These are phyloP conservation scores for Amaranthus cruentus DNA, from an alignment of 148 eudicot genomes.

Conservation along the genomic window DNA sequence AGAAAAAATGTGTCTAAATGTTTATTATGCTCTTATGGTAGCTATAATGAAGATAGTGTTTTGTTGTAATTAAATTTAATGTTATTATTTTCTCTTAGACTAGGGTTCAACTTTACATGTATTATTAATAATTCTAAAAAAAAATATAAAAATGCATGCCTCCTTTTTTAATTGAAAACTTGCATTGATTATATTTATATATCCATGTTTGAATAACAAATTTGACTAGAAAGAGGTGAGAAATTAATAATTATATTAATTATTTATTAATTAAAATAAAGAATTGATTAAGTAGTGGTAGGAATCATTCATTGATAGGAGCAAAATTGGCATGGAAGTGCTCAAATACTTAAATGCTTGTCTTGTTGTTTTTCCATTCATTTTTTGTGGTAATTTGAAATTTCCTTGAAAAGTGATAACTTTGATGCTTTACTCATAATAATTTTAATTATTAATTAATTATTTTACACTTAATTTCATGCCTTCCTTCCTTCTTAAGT, in stretches of 20 bases:
- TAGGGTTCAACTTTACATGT: constrained; percentile 26
- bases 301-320: constrained; percentile 10
- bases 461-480: constrained; percentile 21
- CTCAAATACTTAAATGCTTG: constrained; percentile 23
- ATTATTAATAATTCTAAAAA: background rate
- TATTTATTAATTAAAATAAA: background rate
- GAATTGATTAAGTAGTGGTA: constrained; percentile 2
- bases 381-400: background rate
- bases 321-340: constrained; percentile 22
- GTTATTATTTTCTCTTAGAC: constrained; percentile 12
- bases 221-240: constrained; percentile 2
- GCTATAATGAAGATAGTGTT: background rate
- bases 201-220: background rate
- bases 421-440: constrained; percentile 9
- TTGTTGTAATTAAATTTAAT: constrained; percentile 15
- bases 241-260: background rate
- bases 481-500: background rate
- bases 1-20: too few relatives aligned
- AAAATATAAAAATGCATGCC: background rate
- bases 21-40: background rate
- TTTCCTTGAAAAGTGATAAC: background rate
- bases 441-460: background rate
- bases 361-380: constrained; percentile 7
- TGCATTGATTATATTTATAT: background rate
- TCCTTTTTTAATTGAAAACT: background rate